A percentile compares a stretch with the other conserved stretches of the same genome.
Conservation (phyloP, 371 early-diverging fungal species). For the Mycotypha africana region DNA sequence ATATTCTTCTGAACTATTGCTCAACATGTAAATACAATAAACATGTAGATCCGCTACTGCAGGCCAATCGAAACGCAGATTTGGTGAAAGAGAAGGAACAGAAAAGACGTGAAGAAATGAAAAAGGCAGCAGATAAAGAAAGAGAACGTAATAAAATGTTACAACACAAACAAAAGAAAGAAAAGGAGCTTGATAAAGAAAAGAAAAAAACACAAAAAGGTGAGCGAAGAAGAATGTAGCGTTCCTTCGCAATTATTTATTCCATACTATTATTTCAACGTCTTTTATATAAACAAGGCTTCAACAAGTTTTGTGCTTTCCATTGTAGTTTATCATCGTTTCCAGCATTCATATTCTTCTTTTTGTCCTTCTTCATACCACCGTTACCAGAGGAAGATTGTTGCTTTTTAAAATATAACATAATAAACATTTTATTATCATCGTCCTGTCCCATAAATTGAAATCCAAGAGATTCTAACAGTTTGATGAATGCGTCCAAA, state of each 20-base stretch:
- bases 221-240: conserved; percentile 50
- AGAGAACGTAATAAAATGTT: conserved; percentile 50
- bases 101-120: conserved; percentile 45
- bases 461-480: conserved; percentile 72
- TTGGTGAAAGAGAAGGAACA: conserved; percentile 48
- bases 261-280: conserved; percentile 48
- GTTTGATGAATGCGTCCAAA: conserved; percentile 69
- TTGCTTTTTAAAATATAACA: conserved; percentile 76
- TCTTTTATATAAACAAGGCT: conserved; percentile 90
- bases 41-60: conserved; percentile 37
- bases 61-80: conserved; percentile 47
- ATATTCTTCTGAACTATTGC: no score
- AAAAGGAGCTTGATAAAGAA: conserved; percentile 33
- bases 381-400: no score
- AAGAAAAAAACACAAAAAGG: conserved; percentile 48
- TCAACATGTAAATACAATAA: no score
- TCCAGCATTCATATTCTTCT: conserved; percentile 48
- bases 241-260: no score
- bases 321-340: conserved; percentile 25
- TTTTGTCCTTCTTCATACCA: no score
- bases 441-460: conserved; percentile 61
- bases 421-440: conserved; percentile 89
- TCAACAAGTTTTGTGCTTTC: conserved; percentile 54
- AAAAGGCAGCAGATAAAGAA: conserved; percentile 44
- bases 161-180: conserved; percentile 47